phyloP scores from a whole-genome alignment of 257 asterid species.

The Petunia secreta region DNA sequence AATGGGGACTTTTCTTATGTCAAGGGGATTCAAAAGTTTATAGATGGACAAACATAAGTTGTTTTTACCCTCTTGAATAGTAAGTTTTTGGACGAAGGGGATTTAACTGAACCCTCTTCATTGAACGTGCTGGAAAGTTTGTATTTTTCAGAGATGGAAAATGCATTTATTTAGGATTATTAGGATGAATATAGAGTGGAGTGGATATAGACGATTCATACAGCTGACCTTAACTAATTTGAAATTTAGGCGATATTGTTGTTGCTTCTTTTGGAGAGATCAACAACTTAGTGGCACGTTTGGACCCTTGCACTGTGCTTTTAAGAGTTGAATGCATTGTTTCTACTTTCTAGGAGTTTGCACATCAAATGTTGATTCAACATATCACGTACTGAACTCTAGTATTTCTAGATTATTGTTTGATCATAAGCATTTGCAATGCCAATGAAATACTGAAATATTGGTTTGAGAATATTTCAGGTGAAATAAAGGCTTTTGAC shows the following conservation, averaged over 20 bases:
- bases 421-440: not conserved
- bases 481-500: not conserved
- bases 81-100: too few species aligned
- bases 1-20: too few species aligned
- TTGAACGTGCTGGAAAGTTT: too few species aligned
- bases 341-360: not conserved
- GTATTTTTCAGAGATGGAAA: too few species aligned
- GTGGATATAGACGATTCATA: not conserved
- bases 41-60: too few species aligned
- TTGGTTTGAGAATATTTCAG: slow-evolving; percentile 10
- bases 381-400: not conserved
- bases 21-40: too few species aligned
- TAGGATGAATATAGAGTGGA: not conserved
- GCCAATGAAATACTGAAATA: not conserved
- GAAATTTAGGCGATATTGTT: not conserved
- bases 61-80: too few species aligned
- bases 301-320: not conserved
- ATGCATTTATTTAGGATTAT: too few species aligned
- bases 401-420: not conserved
- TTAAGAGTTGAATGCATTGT: not conserved
- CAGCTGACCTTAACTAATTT: not conserved
- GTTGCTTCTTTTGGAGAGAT: not conserved
- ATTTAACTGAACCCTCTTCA: too few species aligned
- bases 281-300: not conserved
- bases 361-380: not conserved